Conservation (phyloP, 768 basidiomycete genomes). For the Clavaria fumosa region DNA sequence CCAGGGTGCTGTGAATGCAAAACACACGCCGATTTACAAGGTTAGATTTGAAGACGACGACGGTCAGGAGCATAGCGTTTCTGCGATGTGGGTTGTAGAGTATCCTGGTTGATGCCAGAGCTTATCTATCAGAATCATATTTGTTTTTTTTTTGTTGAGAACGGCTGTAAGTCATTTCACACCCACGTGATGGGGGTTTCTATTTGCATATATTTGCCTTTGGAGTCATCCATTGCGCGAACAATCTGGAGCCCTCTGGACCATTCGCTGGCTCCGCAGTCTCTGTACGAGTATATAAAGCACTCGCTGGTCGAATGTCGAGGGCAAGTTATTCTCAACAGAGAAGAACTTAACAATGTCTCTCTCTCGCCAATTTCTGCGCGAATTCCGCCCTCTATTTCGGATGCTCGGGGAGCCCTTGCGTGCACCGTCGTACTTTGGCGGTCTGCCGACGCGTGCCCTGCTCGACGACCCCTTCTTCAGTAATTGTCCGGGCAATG, state of each 20-base stretch:
- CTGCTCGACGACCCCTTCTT: conserved; percentile 39
- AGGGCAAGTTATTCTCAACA: no score
- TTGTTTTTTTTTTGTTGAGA: background rate
- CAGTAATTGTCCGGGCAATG: conserved; percentile 12
- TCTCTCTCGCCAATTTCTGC: conserved; percentile 44
- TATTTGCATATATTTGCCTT: no score
- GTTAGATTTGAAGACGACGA: conserved; percentile 85
- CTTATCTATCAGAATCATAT: conserved; percentile 1
- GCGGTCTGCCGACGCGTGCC: conserved; percentile 16
- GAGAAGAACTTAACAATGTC: no score
- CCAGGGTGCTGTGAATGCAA: conserved; percentile 22
- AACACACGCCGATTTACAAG: conserved; percentile 47
- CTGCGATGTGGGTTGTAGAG: conserved; percentile 72
- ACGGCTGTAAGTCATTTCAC: background rate
- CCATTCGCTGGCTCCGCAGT: no score
- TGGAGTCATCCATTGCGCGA: no score
- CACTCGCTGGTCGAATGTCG: no score
- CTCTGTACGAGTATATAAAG: no score
- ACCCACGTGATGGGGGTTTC: conserved; percentile 5
- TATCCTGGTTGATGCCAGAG: conserved; percentile 34
- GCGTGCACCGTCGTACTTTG: conserved; percentile 19
- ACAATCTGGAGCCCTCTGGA: no score
- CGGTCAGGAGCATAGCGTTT: conserved; percentile 61
- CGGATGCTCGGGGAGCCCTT: conserved; percentile 65
- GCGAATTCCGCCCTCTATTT: conserved; percentile 62